Evolutionary conservation across 2,329 filamentous ascomycete genomes (phyloP), one percentile per base, ranked within the genome.

Genomic region (Ambrosiella cleistominuta): DNA sequence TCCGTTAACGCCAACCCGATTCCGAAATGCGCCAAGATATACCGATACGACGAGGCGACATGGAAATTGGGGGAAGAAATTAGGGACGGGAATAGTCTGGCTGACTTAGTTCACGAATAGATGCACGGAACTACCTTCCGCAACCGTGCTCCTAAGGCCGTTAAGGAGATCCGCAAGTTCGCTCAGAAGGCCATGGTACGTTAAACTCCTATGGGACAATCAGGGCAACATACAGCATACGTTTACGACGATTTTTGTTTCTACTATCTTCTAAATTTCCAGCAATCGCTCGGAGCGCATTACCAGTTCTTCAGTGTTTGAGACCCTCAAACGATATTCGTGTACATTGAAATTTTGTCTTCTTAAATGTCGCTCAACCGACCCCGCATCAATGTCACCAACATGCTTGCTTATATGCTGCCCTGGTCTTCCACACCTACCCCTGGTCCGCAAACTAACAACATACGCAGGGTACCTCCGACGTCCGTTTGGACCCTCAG

Each of bases 101-200:
- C 71, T 74, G 68, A 74, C 67, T 53, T 60, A 60, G 57, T 52
- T 42, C 60, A 36, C 57, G 40, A 63, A 65, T 75, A 97, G 93
- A 79, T 96, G 72, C 90, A 97, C 78, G 93, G 93, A 76, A 87
- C 93, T 66, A 82, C 81, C 73, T 98, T 98, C 89, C 98, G 98
- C 87, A 97, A 98, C 88, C 83, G 93, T 73, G 94, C 94, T 73
- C 93, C 93, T 73, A 82, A 83, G 70, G 93, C 93, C 71, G 94
- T 98, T 81, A 98, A 98, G 87, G 93, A 97, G 86, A 97, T 98
- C 80, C 88, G 89, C 78, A 82, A 78, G 69, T 98, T 98, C 72
- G 89, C 93, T 69, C 76, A 80, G 72, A 80, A 89, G 79, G 85
- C 91, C 69, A 98, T 98, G 94, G 93, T 98, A 88, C 74, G 88